Evolutionary conservation across 257 asterid species (phyloP).

Genomic region (Voacanga thouarsii): DNA sequence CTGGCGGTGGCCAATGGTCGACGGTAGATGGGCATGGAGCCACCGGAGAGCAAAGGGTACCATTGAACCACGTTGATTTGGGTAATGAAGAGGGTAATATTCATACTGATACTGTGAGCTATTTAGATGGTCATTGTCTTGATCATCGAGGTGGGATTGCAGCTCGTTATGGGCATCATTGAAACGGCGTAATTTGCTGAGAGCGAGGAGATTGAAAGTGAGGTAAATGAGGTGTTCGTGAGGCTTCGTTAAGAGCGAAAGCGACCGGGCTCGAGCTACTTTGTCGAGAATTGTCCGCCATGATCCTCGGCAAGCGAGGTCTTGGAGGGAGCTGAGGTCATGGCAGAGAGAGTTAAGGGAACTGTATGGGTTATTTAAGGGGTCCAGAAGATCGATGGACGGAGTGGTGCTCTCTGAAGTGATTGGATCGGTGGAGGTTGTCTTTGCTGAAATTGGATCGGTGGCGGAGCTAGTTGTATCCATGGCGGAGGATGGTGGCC

Average conservation of each 20-base stretch:
- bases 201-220: constrained; percentile 77
- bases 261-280: constrained; percentile 84
- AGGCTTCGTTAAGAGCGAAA: constrained; percentile 68
- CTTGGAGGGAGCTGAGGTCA: constrained; percentile 70
- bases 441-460: constrained; percentile 8
- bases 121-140: constrained; percentile 38
- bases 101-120: constrained; percentile 54
- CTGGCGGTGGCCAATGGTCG: constrained; percentile 65
- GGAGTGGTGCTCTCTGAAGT: constrained; percentile 19
- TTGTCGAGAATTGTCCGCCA: constrained; percentile 90
- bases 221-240: constrained; percentile 87
- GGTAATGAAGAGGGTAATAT: constrained; percentile 72
- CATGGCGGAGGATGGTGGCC: constrained; percentile 16
- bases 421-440: constrained; percentile 14
- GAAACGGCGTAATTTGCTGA: constrained; percentile 85
- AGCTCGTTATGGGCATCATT: constrained; percentile 73
- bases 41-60: constrained; percentile 88
- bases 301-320: constrained; percentile 90
- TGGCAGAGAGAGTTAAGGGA: constrained; percentile 75
- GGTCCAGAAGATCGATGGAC: constrained; percentile 34
- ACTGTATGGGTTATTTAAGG: constrained; percentile 50
- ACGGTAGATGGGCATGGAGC: constrained; percentile 81
- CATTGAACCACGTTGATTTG: constrained; percentile 70
- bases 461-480: background rate
- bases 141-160: constrained; percentile 50